Evolutionary conservation across 306 rosid species (phyloP).

Genomic region (Purshia tridentata): DNA sequence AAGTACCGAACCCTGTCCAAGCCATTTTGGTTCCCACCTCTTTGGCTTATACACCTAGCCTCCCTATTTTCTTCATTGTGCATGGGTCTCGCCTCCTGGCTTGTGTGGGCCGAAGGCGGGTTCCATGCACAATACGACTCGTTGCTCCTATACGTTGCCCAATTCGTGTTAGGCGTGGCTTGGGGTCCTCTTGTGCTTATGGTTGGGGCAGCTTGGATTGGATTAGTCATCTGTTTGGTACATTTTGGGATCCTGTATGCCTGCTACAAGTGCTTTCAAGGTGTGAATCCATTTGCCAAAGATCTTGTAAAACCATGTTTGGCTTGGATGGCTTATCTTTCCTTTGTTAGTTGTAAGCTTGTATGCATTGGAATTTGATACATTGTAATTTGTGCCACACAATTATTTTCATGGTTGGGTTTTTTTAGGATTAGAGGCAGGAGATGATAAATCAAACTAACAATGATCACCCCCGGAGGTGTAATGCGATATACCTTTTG

Average conservation of each 20-base stretch:
- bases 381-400: neutral
- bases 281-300: conserved; percentile 54
- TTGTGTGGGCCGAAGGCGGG: conserved; percentile 82
- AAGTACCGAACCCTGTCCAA: conserved; percentile 30
- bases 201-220: conserved; percentile 38
- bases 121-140: conserved; percentile 43
- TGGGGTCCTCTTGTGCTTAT: conserved; percentile 70
- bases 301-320: conserved; percentile 56
- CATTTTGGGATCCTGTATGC: conserved; percentile 42
- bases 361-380: conserved; percentile 23
- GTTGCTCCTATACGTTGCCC: conserved; percentile 45
- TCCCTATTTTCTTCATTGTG: conserved; percentile 45
- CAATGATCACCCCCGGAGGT: neutral
- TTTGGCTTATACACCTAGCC: conserved; percentile 59
- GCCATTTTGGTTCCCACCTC: conserved; percentile 61
- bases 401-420: neutral
- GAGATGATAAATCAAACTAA: neutral
- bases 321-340: conserved; percentile 42
- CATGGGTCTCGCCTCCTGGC: conserved; percentile 72
- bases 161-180: conserved; percentile 39
- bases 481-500: no score
- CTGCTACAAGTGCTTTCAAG: conserved; percentile 40
- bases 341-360: conserved; percentile 34
- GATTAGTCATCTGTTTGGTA: conserved; percentile 27
- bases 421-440: neutral